Evolutionary conservation across 2,329 filamentous ascomycete genomes (phyloP).

Genomic region (Curvularia sp.): DNA sequence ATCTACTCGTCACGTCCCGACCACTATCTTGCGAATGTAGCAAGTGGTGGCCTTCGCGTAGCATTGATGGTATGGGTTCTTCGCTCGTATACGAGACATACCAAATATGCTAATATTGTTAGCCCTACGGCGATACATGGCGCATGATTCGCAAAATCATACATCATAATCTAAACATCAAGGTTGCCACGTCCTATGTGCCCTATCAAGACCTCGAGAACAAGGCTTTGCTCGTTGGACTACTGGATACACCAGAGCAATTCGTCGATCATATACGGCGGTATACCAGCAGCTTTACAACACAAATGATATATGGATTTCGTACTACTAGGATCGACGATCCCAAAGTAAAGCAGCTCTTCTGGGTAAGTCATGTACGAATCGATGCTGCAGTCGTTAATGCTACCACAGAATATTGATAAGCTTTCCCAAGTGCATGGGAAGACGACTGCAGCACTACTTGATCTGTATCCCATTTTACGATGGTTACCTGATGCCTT

Average conservation of each 20-base stretch:
- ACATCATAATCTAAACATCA: slow-evolving; percentile 31
- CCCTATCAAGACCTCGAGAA: slow-evolving; percentile 65
- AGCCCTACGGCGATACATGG: slow-evolving; percentile 28
- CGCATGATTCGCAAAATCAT: slow-evolving; percentile 30
- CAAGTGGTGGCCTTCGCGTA: slow-evolving; percentile 20
- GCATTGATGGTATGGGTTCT: slow-evolving; percentile 20
- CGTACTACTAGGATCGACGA: slow-evolving; percentile 26
- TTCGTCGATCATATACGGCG: slow-evolving; percentile 57
- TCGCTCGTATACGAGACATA: background rate
- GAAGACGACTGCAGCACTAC: slow-evolving; percentile 52
- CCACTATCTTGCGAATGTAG: slow-evolving; percentile 23
- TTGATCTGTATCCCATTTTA: slow-evolving; percentile 58
- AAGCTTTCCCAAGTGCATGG: slow-evolving; percentile 55
- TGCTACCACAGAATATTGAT: slow-evolving; percentile 48
- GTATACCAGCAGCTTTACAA: slow-evolving; percentile 59
- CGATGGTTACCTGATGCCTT: slow-evolving; percentile 46
- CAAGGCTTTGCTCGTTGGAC: slow-evolving; percentile 60
- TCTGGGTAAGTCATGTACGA: slow-evolving; percentile 5
- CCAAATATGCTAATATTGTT: background rate
- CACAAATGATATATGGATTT: slow-evolving; percentile 60
- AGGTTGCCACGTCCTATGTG: slow-evolving; percentile 37
- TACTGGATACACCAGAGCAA: slow-evolving; percentile 54
- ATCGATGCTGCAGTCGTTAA: slow-evolving; percentile 31
- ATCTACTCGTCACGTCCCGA: slow-evolving; percentile 60
- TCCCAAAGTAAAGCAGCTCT: slow-evolving; percentile 28